These are phyloP conservation scores for Stephania cephalantha DNA, from an alignment of 164 flowering plant genomes.

Conservation along the genomic window DNA sequence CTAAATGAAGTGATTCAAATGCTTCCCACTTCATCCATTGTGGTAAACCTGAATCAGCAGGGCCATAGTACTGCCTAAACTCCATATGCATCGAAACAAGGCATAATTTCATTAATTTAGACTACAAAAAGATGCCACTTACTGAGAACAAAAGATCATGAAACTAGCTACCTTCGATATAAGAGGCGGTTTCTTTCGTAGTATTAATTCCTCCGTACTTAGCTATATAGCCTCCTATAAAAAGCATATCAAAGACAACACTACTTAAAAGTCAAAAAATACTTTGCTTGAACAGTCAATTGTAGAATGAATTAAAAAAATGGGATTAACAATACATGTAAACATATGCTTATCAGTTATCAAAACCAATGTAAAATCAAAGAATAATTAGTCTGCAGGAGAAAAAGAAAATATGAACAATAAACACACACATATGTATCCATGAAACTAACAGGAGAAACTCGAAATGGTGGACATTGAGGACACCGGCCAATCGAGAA, in stretches of 20 bases:
- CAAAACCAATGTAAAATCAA: too few species aligned
- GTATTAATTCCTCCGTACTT: constrained; percentile 84
- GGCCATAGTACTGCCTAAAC: constrained; percentile 65
- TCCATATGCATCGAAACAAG: constrained; percentile 79
- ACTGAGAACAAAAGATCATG: neutral
- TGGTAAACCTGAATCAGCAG: constrained; percentile 42
- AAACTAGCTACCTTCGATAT: constrained; percentile 75
- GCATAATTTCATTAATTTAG: neutral
- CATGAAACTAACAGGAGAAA: neutral
- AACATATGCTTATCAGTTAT: neutral
- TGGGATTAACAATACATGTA: neutral
- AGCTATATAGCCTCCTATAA: constrained; percentile 57
- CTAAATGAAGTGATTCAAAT: constrained; percentile 49
- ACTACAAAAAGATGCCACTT: neutral
- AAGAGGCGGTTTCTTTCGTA: constrained; percentile 75
- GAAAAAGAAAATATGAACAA: neutral
- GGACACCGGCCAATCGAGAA: neutral
- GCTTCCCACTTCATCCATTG: constrained; percentile 71
- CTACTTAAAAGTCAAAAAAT: neutral
- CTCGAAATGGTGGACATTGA: neutral
- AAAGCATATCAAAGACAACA: constrained; percentile 13
- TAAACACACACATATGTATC: neutral
- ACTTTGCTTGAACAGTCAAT: neutral
- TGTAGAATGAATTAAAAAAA: neutral
- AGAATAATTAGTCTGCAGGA: neutral